Evolutionary conservation across 129 eudicot genomes (phyloP).

Genomic region (sunflower (Helianthus annuus)): HanXRQr2.0-SUNRISE NC_035445.2:111069649-111070148

Average conservation of each 20-base stretch:
- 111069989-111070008: not conserved
- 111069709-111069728: no score
- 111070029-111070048: constrained; percentile 4
- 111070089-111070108: not conserved
- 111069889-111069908: constrained; percentile 77
- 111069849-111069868: constrained; percentile 83
- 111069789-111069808: not conserved
- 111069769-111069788: not conserved
- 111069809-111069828: constrained; percentile 14
- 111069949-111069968: constrained; percentile 40
- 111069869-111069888: constrained; percentile 81
- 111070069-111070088: not conserved
- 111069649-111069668: no score
- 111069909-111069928: constrained; percentile 76
- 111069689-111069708: no score
- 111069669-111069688: no score
- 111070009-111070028: not conserved
- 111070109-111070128: not conserved
- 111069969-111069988: not conserved
- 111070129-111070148: not conserved
- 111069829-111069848: not conserved
- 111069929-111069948: constrained; percentile 80
- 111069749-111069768: no score
- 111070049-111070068: not conserved
- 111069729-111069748: no score